A percentile compares a stretch with the other conserved stretches of the same genome.
phyloP scores from a whole-genome alignment of 441 rosid species.

The Lepidium campestre region DNA sequence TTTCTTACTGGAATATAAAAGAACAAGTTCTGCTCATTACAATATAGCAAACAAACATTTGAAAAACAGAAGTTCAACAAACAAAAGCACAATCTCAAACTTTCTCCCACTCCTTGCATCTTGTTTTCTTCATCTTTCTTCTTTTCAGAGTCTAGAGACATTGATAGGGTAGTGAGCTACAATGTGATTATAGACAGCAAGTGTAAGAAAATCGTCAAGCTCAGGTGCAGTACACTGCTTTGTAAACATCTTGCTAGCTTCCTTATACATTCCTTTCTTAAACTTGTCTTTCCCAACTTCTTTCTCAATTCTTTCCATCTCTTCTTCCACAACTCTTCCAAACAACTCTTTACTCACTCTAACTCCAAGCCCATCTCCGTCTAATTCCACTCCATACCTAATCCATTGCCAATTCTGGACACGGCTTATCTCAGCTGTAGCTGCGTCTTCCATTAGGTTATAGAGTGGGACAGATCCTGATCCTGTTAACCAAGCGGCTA shows the following conservation, averaged over 20 bases:
- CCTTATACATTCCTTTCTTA: slow-evolving; percentile 58
- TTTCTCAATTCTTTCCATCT: slow-evolving; percentile 73
- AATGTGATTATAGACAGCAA: slow-evolving; percentile 60
- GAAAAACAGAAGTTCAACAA: slow-evolving; percentile 1
- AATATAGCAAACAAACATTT: background rate
- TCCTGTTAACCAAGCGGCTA: slow-evolving; percentile 88
- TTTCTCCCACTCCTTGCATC: background rate
- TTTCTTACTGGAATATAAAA: slow-evolving; percentile 11
- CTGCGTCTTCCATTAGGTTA: slow-evolving; percentile 95
- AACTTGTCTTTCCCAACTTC: slow-evolving; percentile 83
- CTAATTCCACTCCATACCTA: slow-evolving; percentile 62
- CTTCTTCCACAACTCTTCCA: slow-evolving; percentile 79
- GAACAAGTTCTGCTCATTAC: slow-evolving; percentile 15
- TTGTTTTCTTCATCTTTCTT: background rate
- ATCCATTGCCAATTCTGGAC: slow-evolving; percentile 97
- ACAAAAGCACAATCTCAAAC: background rate
- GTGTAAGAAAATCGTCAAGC: slow-evolving; percentile 83
- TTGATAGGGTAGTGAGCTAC: slow-evolving; percentile 54
- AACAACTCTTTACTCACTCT: slow-evolving; percentile 56
- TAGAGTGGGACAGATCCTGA: slow-evolving; percentile 89
- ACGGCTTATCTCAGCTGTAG: slow-evolving; percentile 90
- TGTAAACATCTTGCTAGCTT: slow-evolving; percentile 69
- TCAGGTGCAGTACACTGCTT: slow-evolving; percentile 54
- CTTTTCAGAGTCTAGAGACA: slow-evolving; percentile 40
- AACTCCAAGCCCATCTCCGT: slow-evolving; percentile 77